These are phyloP conservation scores for Globisporangium polare DNA, from an alignment of 352 stramenopile genomes.

Conservation along the genomic window DNA sequence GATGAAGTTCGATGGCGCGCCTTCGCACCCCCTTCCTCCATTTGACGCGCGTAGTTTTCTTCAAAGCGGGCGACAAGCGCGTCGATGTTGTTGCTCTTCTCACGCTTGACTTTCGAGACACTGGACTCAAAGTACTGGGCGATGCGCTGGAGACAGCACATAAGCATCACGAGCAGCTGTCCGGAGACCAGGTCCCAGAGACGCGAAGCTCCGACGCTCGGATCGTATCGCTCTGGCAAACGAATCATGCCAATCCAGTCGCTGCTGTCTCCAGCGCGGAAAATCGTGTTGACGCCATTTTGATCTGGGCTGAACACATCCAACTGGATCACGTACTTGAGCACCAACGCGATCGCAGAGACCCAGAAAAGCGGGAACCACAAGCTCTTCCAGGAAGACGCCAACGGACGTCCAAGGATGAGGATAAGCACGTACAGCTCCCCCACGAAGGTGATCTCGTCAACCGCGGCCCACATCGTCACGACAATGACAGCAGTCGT, in stretches of 20 bases:
- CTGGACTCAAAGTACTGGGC: constrained; percentile 68
- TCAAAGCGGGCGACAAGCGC: constrained; percentile 41
- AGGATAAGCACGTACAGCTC: constrained; percentile 65
- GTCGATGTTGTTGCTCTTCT: constrained; percentile 34
- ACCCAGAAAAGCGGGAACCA: constrained; percentile 84
- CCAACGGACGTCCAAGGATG: constrained; percentile 47
- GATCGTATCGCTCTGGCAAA: constrained; percentile 36
- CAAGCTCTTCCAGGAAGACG: constrained; percentile 56
- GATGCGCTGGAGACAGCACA: constrained; percentile 69
- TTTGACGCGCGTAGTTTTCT: constrained; percentile 38
- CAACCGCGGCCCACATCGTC: constrained; percentile 63
- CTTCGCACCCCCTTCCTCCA: constrained; percentile 29
- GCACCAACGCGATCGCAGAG: constrained; percentile 43
- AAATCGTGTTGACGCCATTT: constrained; percentile 24
- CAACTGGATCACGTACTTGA: constrained; percentile 71
- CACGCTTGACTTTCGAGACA: constrained; percentile 28
- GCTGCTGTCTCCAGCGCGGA: constrained; percentile 45
- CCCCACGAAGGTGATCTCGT: constrained; percentile 59
- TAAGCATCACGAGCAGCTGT: constrained; percentile 66
- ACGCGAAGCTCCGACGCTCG: constrained; percentile 23
- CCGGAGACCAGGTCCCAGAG: constrained; percentile 54
- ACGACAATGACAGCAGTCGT: constrained; percentile 61
- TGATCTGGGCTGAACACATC: constrained; percentile 42
- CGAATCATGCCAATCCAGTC: constrained; percentile 58
- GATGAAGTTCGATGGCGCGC: constrained; percentile 41